Evolutionary conservation across 2,329 filamentous ascomycete species (phyloP).

Genomic region (Colletotrichum sp.): DNA sequence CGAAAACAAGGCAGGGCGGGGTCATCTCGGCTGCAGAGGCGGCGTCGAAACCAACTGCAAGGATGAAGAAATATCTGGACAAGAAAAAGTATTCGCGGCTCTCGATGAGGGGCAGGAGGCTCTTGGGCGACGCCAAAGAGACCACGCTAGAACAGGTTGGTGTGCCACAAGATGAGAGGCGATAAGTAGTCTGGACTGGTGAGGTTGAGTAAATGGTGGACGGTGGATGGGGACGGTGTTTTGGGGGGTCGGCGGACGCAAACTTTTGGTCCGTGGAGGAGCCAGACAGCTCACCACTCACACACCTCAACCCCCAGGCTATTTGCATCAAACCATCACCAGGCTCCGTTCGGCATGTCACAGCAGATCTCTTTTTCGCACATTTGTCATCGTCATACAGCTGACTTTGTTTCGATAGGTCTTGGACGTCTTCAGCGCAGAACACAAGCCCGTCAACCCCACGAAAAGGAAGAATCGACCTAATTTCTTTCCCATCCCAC

Average conservation of each 20-base stretch:
- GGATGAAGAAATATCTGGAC: conserved; percentile 34
- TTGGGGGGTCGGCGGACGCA: not conserved
- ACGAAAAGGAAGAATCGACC: conserved; percentile 1
- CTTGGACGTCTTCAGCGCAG: conserved; percentile 28
- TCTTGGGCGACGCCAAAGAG: conserved; percentile 62
- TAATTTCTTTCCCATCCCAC: conserved; percentile 44
- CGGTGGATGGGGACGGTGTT: not conserved
- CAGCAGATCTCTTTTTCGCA: not conserved
- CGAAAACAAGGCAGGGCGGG: conserved; percentile 61
- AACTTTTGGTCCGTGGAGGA: not conserved
- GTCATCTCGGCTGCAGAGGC: conserved; percentile 51
- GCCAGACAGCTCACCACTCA: not conserved
- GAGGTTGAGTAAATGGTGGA: not conserved
- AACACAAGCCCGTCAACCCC: not conserved
- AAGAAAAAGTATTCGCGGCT: not conserved
- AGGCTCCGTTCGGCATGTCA: not conserved
- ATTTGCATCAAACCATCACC: not conserved
- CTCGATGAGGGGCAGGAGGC: conserved; percentile 46
- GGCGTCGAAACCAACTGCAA: not conserved
- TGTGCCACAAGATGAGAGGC: not conserved
- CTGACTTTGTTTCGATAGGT: conserved; percentile 25
- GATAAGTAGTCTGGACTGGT: not conserved
- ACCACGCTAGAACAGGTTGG: conserved; percentile 65
- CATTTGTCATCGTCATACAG: not conserved
- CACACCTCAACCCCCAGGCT: not conserved